Evolutionary conservation across 495 filamentous ascomycete species (phyloP), one percentile per base, ranked within the genome.

Genomic region (Aspergillus diversus): DNA sequence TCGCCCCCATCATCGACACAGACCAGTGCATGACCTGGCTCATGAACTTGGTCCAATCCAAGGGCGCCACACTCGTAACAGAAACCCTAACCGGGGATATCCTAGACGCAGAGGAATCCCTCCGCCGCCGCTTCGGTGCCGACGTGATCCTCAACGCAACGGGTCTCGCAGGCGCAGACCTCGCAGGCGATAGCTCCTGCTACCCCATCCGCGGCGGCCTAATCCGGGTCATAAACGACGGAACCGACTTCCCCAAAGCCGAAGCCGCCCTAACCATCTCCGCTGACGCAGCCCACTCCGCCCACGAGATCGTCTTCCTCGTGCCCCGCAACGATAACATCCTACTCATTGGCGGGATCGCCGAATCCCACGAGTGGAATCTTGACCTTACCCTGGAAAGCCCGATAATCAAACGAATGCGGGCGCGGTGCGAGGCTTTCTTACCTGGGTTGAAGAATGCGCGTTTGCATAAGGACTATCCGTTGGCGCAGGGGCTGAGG

Each of bases 1-100:
- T 78, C 48, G 73, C 81, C 7, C 81, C 80, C 5, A 66, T 84
- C 51, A 81, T 84, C 64, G 81, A 84, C 61, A 83, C 81, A n/a
- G 80, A 83, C 60, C 66, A 68, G 39, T 76, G 75, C 27, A 84
- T 83, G 80, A 50, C 43, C 7, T 83, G 75, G 70, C 65, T 84
- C 53, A 80, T 69, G 60, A 55, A 61, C 33, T 71, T 84, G 1
- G 79, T 83, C 13, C 49, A 75, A 49, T 52, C 53, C 42, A 84
- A 84, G 59, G 82, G 82, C 33, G 80, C 77, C 15, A 69, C 59
- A n/a, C 57, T 82, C 15, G 60, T 76, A 12, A 80, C 76, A 0
- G 71, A 74, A 31, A 71, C 73, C 0, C 71, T 83, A 4, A 9
- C 47, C 5, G 4, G 27, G 16, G 11, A 11, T 11, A 78, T 83